These are phyloP conservation scores for Daldinia loculata DNA, from an alignment of 495 filamentous ascomycete genomes.

Conservation along the genomic window DNA sequence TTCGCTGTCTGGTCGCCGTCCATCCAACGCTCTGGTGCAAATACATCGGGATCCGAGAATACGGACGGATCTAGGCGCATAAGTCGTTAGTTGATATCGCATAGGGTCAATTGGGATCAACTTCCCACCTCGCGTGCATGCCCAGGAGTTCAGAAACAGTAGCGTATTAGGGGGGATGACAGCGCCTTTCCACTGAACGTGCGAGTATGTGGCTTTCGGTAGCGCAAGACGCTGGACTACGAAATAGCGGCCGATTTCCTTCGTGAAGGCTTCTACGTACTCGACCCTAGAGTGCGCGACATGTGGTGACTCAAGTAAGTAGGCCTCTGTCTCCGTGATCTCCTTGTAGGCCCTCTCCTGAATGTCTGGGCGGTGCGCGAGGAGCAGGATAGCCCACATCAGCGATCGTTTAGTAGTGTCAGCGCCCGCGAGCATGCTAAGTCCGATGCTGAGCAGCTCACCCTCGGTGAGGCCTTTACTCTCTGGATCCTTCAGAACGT, in stretches of 20 bases:
- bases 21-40: constrained; percentile 73
- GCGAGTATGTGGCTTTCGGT: constrained; percentile 69
- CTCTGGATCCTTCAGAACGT: constrained; percentile 72
- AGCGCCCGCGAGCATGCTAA: constrained; percentile 69
- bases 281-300: constrained; percentile 75
- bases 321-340: constrained; percentile 69
- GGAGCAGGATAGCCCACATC: constrained; percentile 73
- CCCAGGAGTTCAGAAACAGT: constrained; percentile 65
- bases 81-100: background rate
- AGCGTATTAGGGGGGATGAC: constrained; percentile 70
- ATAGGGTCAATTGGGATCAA: background rate
- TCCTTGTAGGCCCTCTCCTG: constrained; percentile 70
- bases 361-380: constrained; percentile 72
- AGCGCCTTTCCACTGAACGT: constrained; percentile 67
- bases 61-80: constrained; percentile 61
- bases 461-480: constrained; percentile 61
- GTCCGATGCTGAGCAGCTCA: constrained; percentile 75
- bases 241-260: constrained; percentile 76
- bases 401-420: constrained; percentile 37
- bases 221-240: constrained; percentile 79
- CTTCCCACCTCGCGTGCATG: constrained; percentile 20
- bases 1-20: constrained; percentile 55
- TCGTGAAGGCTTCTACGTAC: constrained; percentile 74
- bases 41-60: constrained; percentile 67
- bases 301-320: constrained; percentile 71